Evolutionary conservation across 1,284 basidiomycete genomes (phyloP), one percentile per base, ranked within the genome.

Genomic region (Ustilago sp.): DNA sequence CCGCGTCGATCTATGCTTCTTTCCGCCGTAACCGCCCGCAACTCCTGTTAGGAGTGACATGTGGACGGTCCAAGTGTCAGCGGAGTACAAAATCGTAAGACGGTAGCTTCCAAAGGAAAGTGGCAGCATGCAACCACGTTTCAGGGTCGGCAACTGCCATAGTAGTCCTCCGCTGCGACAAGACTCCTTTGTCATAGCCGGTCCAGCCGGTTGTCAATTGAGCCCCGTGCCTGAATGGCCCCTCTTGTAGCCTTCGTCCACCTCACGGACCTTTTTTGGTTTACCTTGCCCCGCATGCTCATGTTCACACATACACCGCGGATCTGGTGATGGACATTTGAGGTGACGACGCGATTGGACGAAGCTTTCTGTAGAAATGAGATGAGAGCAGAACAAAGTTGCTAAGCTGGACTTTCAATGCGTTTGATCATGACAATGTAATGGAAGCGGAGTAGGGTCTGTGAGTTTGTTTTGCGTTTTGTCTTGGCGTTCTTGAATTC

Each of bases 351-450:
- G 36, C 12, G 9, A 38, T 38, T 8, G 36, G 12, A 41, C 13
- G 2, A 41, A 41, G 11, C 39, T 12, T 15, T n/a, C 13, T 17
- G 13, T 15, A 41, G 12, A 6, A 41, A 13, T 15, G 6, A 41
- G 39, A 17, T 41, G 12, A 41, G 36, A 15, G 17, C 9, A 41
- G 17, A 41, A 15, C 13, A 17, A 41, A 15, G 2, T 13, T 17
- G 39, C 45, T 48, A 48, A 48, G n/a, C 23, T 8, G 19, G n/a
- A 8, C n/a, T 28, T 19, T 28, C 5, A 28, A 52, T 52, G 6
- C 35, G 56, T 36, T 65, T 65, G 35, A 65, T 57, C 56, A 65
- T 65, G 9, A 65, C 63, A 32, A 59, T 48, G 11, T 28, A 28
- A 28, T 28, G 23, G 23, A 28, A 28, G 23, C 23, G 2, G 23